Evolutionary conservation across 2,329 filamentous ascomycete species (phyloP).

Genomic region (Apiospora pterosperma): DNA sequence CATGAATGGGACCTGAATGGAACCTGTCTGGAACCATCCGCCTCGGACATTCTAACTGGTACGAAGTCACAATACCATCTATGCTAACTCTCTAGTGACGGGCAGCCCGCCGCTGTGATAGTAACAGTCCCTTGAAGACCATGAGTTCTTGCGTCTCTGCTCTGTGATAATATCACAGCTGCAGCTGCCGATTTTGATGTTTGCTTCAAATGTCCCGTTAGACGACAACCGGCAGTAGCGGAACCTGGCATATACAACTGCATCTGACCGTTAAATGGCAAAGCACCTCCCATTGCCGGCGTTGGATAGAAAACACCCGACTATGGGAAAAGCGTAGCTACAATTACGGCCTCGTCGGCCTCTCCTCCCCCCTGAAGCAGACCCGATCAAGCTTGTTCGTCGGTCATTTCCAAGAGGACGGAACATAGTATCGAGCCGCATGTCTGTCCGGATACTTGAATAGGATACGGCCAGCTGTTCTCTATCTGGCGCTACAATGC

Average conservation of each 20-base stretch:
- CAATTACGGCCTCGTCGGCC: background rate
- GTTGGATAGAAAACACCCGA: background rate
- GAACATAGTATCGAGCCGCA: background rate
- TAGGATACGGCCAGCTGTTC: background rate
- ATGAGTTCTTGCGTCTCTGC: background rate
- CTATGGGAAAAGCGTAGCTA: background rate
- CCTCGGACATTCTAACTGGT: background rate
- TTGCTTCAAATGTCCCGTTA: background rate
- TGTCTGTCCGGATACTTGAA: too few species aligned
- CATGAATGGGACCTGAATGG: background rate
- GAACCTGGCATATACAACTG: background rate
- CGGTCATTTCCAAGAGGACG: background rate
- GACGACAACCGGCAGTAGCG: background rate
- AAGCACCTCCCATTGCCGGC: background rate
- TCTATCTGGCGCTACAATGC: slow-evolving; percentile 4
- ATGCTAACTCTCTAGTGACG: background rate
- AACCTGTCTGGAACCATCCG: background rate
- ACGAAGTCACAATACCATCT: background rate
- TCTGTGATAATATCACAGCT: too few species aligned
- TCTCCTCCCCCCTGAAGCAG: background rate
- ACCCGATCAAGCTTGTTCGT: background rate
- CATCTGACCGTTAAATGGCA: background rate
- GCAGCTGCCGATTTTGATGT: background rate
- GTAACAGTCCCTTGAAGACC: background rate
- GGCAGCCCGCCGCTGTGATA: too few species aligned